These are phyloP conservation scores for Tetracladium maxilliforme DNA, from an alignment of 2,329 filamentous ascomycete species.

Conservation along the genomic window DNA sequence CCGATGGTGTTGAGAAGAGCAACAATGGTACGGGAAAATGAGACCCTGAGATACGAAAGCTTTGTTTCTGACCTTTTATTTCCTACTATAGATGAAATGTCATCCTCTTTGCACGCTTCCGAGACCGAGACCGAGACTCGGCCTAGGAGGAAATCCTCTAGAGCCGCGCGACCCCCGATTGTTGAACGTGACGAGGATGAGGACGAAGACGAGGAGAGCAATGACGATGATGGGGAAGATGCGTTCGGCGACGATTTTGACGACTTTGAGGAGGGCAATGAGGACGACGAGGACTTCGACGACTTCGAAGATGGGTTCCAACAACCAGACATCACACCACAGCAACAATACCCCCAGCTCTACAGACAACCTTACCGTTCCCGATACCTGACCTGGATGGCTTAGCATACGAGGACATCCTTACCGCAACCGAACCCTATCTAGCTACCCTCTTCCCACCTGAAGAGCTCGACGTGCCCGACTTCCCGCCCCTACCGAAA, in stretches of 20 bases:
- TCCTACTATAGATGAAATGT: too few relatives aligned
- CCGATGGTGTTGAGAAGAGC: too few relatives aligned
- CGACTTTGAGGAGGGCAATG: conserved; percentile 47
- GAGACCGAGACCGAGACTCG: too few relatives aligned
- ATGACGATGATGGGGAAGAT: conserved; percentile 23
- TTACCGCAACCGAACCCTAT: conserved; percentile 47
- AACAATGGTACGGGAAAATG: too few relatives aligned
- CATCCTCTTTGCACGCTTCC: too few relatives aligned
- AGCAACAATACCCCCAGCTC: conserved; percentile 16
- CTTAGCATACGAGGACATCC: conserved; percentile 42
- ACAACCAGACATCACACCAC: conserved; percentile 27
- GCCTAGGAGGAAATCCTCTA: conserved; percentile 17
- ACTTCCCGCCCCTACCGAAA: conserved; percentile 32
- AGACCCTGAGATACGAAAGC: too few relatives aligned
- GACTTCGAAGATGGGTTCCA: conserved; percentile 52
- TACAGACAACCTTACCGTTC: conserved; percentile 6
- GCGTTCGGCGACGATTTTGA: conserved; percentile 57
- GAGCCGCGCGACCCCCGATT: conserved; percentile 18
- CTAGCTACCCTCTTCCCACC: conserved; percentile 51
- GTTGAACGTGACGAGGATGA: conserved; percentile 48
- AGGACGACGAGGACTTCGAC: conserved; percentile 30
- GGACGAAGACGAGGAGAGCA: conserved; percentile 25
- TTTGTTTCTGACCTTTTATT: too few relatives aligned
- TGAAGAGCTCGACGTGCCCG: conserved; percentile 33
- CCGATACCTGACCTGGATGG: not conserved